phyloP scores from a whole-genome alignment of 2,329 filamentous ascomycete genomes.

The Aspergillus intermedius region DNA sequence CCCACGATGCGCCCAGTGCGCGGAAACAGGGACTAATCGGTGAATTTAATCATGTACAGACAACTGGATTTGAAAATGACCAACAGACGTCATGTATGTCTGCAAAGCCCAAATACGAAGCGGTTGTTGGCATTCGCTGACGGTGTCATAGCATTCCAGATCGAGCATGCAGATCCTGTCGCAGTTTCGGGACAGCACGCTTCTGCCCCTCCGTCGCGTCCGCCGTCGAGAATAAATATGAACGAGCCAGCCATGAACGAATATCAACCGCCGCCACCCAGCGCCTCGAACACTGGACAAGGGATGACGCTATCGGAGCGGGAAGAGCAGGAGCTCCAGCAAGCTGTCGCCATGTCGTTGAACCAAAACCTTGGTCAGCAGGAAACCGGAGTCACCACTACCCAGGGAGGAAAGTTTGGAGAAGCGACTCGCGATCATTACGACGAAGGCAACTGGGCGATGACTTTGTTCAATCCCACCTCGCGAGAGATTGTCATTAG shows the following conservation, averaged over 20 bases:
- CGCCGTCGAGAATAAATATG: slow-evolving; percentile 39
- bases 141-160: slow-evolving; percentile 28
- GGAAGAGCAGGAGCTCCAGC: slow-evolving; percentile 40
- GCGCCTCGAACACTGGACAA: slow-evolving; percentile 21
- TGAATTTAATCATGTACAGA: slow-evolving; percentile 10
- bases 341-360: slow-evolving; percentile 43
- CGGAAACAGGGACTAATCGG: slow-evolving; percentile 6
- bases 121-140: slow-evolving; percentile 4
- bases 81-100: slow-evolving; percentile 10
- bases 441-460: slow-evolving; percentile 49
- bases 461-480: slow-evolving; percentile 45
- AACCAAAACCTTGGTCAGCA: slow-evolving; percentile 41
- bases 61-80: slow-evolving; percentile 17
- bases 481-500: slow-evolving; percentile 51
- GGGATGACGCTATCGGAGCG: slow-evolving; percentile 36
- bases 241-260: slow-evolving; percentile 16
- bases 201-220: slow-evolving; percentile 39
- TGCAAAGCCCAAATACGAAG: not conserved
- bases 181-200: slow-evolving; percentile 29
- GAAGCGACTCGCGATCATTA: slow-evolving; percentile 51
- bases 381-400: slow-evolving; percentile 48
- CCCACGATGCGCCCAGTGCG: not conserved
- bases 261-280: slow-evolving; percentile 20
- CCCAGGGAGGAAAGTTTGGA: slow-evolving; percentile 42
- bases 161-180: slow-evolving; percentile 31